Percentiles rank a stretch among this genome's conserved stretches.
These are phyloP conservation scores for Coelastrella sp. DNA, from an alignment of 139 green algal genomes.

Conservation along the genomic window DNA sequence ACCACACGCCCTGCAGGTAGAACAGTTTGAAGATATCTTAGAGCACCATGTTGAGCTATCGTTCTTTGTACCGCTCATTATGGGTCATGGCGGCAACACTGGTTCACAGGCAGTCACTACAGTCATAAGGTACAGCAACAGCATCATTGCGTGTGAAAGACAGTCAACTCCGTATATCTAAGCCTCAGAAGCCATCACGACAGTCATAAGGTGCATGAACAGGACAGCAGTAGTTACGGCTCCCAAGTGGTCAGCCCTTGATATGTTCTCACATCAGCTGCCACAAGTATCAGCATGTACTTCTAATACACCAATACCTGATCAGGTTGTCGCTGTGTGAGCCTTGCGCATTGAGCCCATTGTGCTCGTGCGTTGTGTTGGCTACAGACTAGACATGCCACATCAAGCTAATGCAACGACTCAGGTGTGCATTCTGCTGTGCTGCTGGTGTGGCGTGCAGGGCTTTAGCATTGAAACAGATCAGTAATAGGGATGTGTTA, in stretches of 20 bases:
- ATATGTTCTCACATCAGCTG: too few species aligned
- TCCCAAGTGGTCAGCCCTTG: too few species aligned
- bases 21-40: conserved; percentile 77
- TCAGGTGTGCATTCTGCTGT: background rate
- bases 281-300: too few species aligned
- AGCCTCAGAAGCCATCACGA: too few species aligned
- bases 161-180: too few species aligned
- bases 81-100: conserved; percentile 86
- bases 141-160: background rate
- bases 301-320: too few species aligned
- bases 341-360: too few species aligned
- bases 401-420: too few species aligned
- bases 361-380: background rate
- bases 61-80: conserved; percentile 84
- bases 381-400: too few species aligned
- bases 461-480: conserved; percentile 67
- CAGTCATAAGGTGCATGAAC: too few species aligned
- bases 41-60: conserved; percentile 68
- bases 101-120: conserved; percentile 78
- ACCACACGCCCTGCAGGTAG: conserved; percentile 1
- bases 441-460: conserved; percentile 18
- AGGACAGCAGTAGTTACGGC: too few species aligned
- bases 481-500: conserved; percentile 60
- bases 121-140: conserved; percentile 66
- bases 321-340: too few species aligned